A percentile compares a stretch with the other conserved stretches of the same genome.
These are phyloP conservation scores for Fragosphaeria purpurea DNA, from an alignment of 2,329 filamentous ascomycete species.

Conservation along the genomic window DNA sequence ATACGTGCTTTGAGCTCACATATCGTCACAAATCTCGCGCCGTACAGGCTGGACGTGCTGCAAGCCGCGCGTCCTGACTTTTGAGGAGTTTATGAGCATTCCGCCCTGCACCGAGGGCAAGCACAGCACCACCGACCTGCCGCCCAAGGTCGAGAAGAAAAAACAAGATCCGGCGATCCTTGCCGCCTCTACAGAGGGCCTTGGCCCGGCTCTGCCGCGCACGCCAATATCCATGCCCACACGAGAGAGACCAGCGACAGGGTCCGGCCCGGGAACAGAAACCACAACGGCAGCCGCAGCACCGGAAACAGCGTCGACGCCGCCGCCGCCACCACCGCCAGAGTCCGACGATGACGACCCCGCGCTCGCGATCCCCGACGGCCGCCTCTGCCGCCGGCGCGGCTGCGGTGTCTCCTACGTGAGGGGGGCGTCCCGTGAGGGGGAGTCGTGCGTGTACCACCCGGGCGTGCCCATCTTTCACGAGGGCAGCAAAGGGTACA, in stretches of 20 bases:
- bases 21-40: too few relatives aligned
- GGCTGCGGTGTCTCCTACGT: constrained; percentile 61
- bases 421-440: constrained; percentile 48
- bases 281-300: neutral
- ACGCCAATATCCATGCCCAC: constrained; percentile 32
- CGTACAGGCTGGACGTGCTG: constrained; percentile 91
- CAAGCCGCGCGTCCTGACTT: constrained; percentile 91
- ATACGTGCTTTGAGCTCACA: too few relatives aligned
- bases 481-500: constrained; percentile 96
- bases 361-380: constrained; percentile 59
- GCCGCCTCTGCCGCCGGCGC: constrained; percentile 66
- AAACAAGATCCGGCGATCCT: constrained; percentile 29
- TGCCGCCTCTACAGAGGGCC: constrained; percentile 28
- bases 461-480: constrained; percentile 90
- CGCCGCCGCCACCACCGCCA: constrained; percentile 46
- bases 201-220: constrained; percentile 25
- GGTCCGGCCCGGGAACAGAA: constrained; percentile 18
- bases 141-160: constrained; percentile 52
- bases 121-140: constrained; percentile 76
- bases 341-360: constrained; percentile 87
- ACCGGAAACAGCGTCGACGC: constrained; percentile 27
- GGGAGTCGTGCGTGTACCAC: constrained; percentile 77
- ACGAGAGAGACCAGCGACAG: constrained; percentile 16
- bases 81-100: constrained; percentile 94
- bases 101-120: constrained; percentile 86